Conservation (phyloP, 495 filamentous ascomycete species). For the Penicillium alfredii region DNA sequence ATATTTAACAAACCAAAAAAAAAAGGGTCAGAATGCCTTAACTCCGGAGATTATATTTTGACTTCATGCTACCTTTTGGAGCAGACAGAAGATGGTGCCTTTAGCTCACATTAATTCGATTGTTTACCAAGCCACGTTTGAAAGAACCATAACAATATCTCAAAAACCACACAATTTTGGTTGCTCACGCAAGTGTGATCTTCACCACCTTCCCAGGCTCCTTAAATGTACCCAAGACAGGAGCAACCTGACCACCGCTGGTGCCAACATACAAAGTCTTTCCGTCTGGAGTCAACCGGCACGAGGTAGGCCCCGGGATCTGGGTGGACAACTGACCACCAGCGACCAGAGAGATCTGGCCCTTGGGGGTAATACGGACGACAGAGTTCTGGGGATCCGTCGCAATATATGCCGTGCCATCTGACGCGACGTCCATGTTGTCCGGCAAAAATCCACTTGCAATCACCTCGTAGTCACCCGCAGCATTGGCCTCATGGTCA, state of each 20-base stretch:
- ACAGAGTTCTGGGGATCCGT: constrained; percentile 27
- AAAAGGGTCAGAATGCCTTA: too few species aligned
- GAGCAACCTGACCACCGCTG: constrained; percentile 24
- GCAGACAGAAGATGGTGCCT: too few species aligned
- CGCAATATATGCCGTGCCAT: constrained; percentile 34
- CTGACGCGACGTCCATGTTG: constrained; percentile 26
- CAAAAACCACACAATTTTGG: too few species aligned
- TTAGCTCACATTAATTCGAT: too few species aligned
- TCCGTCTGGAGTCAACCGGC: constrained; percentile 17
- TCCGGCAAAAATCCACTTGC: constrained; percentile 27
- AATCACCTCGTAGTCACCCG: constrained; percentile 25
- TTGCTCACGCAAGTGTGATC: constrained; percentile 12
- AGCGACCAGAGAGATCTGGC: constrained; percentile 22
- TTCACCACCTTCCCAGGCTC: constrained; percentile 29
- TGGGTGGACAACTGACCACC: constrained; percentile 22
- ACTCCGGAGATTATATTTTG: too few species aligned
- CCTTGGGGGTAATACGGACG: constrained; percentile 20
- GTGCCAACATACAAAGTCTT: constrained; percentile 26
- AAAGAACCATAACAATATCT: too few species aligned
- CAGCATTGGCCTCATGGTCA: constrained; percentile 16
- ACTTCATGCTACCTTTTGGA: too few species aligned
- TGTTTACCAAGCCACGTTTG: too few species aligned
- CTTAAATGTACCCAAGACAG: constrained; percentile 22
- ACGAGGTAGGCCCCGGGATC: constrained; percentile 24
- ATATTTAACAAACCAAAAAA: too few species aligned